Evolutionary conservation across 495 filamentous ascomycete species (phyloP).

Genomic region (Xylaria castorea): DNA sequence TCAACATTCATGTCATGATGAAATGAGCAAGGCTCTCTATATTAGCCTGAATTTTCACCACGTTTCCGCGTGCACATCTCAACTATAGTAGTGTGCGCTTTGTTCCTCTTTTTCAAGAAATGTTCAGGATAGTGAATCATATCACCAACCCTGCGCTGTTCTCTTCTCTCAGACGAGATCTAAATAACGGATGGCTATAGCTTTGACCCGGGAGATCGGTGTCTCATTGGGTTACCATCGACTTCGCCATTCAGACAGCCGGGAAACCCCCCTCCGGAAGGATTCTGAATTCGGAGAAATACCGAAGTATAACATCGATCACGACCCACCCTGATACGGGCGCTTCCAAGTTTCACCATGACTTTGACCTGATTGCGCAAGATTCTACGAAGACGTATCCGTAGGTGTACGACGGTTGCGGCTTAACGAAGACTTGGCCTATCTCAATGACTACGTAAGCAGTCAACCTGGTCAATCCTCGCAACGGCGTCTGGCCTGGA

Average conservation of each 20-base stretch:
- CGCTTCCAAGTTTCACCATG: not conserved
- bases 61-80: not conserved
- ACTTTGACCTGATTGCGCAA: not conserved
- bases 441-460: slow-evolving; percentile 7
- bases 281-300: slow-evolving; percentile 11
- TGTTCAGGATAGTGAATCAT: not conserved
- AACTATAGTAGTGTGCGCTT: not conserved
- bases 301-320: slow-evolving; percentile 21
- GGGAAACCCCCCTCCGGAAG: not conserved
- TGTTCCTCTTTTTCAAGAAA: not conserved
- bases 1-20: not conserved
- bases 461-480: not conserved
- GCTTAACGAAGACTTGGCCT: not conserved
- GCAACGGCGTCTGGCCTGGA: slow-evolving; percentile 10
- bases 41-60: slow-evolving; percentile 18
- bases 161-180: not conserved
- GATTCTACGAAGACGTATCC: not conserved
- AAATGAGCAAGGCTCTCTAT: not conserved
- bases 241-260: not conserved
- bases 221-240: not conserved
- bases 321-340: slow-evolving; percentile 4
- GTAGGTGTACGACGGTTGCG: not conserved
- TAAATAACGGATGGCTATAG: not conserved
- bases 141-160: not conserved
- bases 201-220: slow-evolving; percentile 20